phyloP scores from a whole-genome alignment of 2,329 filamentous ascomycete genomes.

The Peltaster fructicola region DNA sequence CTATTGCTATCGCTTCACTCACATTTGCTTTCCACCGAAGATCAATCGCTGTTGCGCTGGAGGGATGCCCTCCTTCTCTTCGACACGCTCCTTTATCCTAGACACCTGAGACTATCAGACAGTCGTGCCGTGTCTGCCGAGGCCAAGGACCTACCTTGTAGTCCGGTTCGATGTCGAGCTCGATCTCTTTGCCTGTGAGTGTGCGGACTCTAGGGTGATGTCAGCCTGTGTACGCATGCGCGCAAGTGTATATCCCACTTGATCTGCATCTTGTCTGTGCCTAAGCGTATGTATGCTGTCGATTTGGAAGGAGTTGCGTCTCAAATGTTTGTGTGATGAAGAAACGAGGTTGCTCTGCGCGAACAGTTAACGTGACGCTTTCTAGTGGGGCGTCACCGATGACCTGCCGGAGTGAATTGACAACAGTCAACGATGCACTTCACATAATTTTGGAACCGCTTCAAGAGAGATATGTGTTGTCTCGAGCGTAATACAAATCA shows the following conservation, averaged over 20 bases:
- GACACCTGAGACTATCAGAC: slow-evolving; percentile 47
- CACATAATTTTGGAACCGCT: too few species aligned
- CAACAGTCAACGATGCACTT: too few species aligned
- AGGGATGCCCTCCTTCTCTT: slow-evolving; percentile 97
- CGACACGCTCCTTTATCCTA: slow-evolving; percentile 95
- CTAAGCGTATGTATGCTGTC: too few species aligned
- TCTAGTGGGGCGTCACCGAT: too few species aligned
- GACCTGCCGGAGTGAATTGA: too few species aligned
- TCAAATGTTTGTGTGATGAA: too few species aligned
- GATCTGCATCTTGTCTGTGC: slow-evolving; percentile 6
- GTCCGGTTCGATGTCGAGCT: slow-evolving; percentile 86
- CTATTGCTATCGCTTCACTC: slow-evolving; percentile 8
- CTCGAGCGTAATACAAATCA: too few species aligned
- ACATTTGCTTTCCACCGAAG: slow-evolving; percentile 97
- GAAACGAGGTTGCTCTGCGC: too few species aligned
- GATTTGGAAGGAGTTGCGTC: too few species aligned
- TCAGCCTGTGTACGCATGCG: not conserved
- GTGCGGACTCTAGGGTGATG: slow-evolving; percentile 61
- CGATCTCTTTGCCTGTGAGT: slow-evolving; percentile 95
- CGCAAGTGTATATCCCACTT: slow-evolving; percentile 3
- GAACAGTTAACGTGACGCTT: too few species aligned
- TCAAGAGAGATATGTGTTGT: too few species aligned
- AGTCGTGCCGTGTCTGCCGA: not conserved
- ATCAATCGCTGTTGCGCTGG: slow-evolving; percentile 93
- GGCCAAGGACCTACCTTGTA: slow-evolving; percentile 52